Conservation (phyloP, 2,329 filamentous ascomycete genomes). For the Coniella lustricola region DNA sequence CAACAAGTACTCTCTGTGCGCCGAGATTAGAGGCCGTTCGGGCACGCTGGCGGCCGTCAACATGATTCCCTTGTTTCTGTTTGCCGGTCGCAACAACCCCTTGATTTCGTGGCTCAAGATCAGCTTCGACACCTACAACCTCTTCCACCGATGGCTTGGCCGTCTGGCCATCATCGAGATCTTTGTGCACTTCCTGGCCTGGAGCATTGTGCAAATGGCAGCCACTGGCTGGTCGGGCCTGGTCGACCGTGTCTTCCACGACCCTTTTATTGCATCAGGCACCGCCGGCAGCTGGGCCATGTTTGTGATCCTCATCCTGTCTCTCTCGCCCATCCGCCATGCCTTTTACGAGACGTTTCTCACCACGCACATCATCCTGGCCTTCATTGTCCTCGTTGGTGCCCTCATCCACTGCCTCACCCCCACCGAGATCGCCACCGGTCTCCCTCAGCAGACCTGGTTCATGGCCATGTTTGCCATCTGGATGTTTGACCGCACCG, state of each 20-base stretch:
- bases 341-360: conserved; percentile 98
- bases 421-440: conserved; percentile 51
- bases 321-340: conserved; percentile 75
- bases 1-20: conserved; percentile 59
- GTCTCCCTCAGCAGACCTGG: conserved; percentile 66
- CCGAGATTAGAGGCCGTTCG: conserved; percentile 77
- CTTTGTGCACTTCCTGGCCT: conserved; percentile 64
- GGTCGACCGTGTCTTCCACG: conserved; percentile 43
- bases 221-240: conserved; percentile 58
- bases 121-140: conserved; percentile 95
- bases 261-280: conserved; percentile 60
- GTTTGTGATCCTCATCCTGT: conserved; percentile 58
- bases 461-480: conserved; percentile 67
- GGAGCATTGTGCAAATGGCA: conserved; percentile 64
- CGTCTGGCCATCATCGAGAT: conserved; percentile 63
- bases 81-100: conserved; percentile 90
- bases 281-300: conserved; percentile 56
- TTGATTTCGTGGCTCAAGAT: conserved; percentile 75
- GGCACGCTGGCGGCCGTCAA: conserved; percentile 82
- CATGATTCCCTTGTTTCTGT: conserved; percentile 82
- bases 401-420: conserved; percentile 74
- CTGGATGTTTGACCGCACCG: conserved; percentile 66
- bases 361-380: conserved; percentile 73
- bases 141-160: conserved; percentile 78
- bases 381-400: conserved; percentile 58